Conservation (phyloP, 2,329 filamentous ascomycete species). For the Leptographium radiaticola region DNA sequence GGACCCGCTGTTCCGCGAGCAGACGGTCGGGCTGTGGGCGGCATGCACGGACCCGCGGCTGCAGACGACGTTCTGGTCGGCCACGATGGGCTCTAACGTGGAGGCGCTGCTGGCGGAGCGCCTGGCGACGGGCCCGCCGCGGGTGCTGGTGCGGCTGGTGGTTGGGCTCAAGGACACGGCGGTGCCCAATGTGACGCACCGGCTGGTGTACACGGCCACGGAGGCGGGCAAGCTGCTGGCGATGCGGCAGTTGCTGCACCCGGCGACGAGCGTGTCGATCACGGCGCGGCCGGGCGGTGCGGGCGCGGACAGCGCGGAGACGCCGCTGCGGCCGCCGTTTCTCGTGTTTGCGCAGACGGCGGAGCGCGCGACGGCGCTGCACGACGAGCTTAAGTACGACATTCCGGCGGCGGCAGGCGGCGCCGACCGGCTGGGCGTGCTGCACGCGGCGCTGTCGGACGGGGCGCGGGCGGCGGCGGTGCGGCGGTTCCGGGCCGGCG, state of each 20-base stretch:
- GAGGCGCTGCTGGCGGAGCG: conserved; percentile 65
- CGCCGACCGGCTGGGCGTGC: conserved; percentile 69
- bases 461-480: conserved; percentile 66
- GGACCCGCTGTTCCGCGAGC: conserved; percentile 78
- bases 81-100: conserved; percentile 90
- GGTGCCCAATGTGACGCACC: conserved; percentile 82
- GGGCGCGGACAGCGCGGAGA: conserved; percentile 34
- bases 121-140: conserved; percentile 26
- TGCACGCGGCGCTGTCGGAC: conserved; percentile 78
- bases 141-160: conserved; percentile 65
- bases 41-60: conserved; percentile 60
- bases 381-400: conserved; percentile 86
- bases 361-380: conserved; percentile 71
- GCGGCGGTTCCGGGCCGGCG: conserved; percentile 77
- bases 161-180: conserved; percentile 96
- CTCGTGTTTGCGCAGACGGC: conserved; percentile 96
- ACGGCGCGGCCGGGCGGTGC: conserved; percentile 18
- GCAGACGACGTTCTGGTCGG: conserved; percentile 78
- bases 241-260: conserved; percentile 77
- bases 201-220: conserved; percentile 78
- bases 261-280: conserved; percentile 31
- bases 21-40: conserved; percentile 75
- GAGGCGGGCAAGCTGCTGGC: conserved; percentile 90
- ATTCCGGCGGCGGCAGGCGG: conserved; percentile 83
- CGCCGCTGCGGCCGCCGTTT: conserved; percentile 67